phyloP scores from a whole-genome alignment of 331 rosid genomes.

The Malus hybrid region DNA sequence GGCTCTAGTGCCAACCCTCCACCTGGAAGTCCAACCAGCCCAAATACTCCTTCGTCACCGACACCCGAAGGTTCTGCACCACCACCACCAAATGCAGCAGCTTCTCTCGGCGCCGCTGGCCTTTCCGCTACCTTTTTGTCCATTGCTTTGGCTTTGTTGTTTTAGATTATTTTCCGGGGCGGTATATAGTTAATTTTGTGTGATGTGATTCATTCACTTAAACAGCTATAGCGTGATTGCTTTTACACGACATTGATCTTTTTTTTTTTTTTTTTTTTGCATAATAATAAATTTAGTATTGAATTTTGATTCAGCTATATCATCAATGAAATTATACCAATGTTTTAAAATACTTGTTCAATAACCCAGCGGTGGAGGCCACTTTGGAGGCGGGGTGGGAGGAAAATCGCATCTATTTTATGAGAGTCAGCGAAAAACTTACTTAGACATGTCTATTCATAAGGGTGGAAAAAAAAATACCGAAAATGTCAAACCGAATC shows the following conservation, averaged over 20 bases:
- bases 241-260: conserved; percentile 7
- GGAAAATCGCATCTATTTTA: no score
- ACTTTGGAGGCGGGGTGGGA: no score
- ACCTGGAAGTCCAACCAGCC: not conserved
- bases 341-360: no score
- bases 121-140: conserved; percentile 27
- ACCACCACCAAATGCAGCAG: conserved; percentile 17
- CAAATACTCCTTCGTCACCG: conserved; percentile 4
- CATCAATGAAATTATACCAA: not conserved
- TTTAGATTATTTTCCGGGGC: conserved; percentile 15
- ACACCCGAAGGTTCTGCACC: not conserved
- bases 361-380: no score
- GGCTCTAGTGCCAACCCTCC: not conserved
- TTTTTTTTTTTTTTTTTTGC: not conserved
- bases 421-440: no score
- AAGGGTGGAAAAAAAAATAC: no score
- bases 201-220: conserved; percentile 12
- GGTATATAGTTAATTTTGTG: conserved; percentile 3
- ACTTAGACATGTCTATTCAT: no score
- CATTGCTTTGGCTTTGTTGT: conserved; percentile 33
- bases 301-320: not conserved
- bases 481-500: no score
- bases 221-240: not conserved
- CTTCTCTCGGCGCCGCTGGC: conserved; percentile 24
- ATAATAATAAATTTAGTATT: not conserved